Evolutionary conservation across 169 alveolate species (phyloP).

Genomic region (Neospora caninum): DNA sequence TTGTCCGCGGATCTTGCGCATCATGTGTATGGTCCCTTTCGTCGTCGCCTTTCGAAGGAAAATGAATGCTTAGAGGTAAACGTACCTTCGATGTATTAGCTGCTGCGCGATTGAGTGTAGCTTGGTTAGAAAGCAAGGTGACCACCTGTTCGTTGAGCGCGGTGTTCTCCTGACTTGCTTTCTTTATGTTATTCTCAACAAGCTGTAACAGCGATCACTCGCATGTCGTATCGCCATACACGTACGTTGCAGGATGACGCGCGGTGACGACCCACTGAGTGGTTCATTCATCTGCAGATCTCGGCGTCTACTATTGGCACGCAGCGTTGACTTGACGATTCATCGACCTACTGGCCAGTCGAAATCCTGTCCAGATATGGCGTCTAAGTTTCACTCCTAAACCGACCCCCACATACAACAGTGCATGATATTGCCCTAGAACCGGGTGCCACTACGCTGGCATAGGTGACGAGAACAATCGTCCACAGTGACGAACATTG

Average conservation of each 20-base stretch:
- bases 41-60: too few relatives aligned
- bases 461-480: too few relatives aligned
- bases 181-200: background rate
- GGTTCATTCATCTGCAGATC: background rate
- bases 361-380: too few relatives aligned
- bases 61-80: background rate
- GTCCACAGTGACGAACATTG: too few relatives aligned
- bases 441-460: too few relatives aligned
- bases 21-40: too few relatives aligned
- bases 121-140: constrained; percentile 6
- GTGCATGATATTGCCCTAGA: too few relatives aligned
- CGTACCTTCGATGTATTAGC: constrained; percentile 31
- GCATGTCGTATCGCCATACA: background rate
- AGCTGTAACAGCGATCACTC: background rate
- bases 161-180: background rate
- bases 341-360: too few relatives aligned
- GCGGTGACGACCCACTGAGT: background rate
- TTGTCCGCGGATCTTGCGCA: too few relatives aligned
- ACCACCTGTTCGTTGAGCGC: constrained; percentile 8
- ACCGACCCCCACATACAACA: too few relatives aligned
- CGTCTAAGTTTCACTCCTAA: too few relatives aligned
- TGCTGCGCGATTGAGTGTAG: constrained; percentile 42
- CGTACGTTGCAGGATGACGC: background rate
- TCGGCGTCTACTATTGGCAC: background rate
- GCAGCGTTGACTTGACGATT: too few relatives aligned